phyloP scores from a whole-genome alignment of 1,139 yeast genomes.

The Yueomyces sp. region DNA sequence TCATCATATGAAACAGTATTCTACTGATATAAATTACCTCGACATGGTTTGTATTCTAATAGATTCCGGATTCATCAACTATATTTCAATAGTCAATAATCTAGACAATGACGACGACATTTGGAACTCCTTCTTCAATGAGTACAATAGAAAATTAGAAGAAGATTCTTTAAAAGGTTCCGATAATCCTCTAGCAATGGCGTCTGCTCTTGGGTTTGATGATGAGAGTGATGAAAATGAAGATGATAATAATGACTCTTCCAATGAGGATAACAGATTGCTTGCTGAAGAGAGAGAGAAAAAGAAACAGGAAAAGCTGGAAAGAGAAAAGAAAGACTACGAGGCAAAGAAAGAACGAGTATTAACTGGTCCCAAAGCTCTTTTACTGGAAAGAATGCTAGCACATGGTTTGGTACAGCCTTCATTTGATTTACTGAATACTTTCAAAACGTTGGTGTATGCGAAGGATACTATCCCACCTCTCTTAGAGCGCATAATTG shows the following conservation, averaged over 20 bases:
- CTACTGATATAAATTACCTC: constrained; percentile 25
- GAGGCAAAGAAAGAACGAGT: constrained; percentile 1
- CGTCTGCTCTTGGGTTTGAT: constrained; percentile 71
- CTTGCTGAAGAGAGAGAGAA: constrained; percentile 7
- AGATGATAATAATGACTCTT: constrained; percentile 1
- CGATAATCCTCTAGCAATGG: constrained; percentile 74
- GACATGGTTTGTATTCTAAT: constrained; percentile 43
- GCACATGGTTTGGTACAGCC: constrained; percentile 56
- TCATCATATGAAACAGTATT: constrained; percentile 9
- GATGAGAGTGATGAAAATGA: constrained; percentile 37
- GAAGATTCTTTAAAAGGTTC: constrained; percentile 51
- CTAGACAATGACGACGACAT: constrained; percentile 32
- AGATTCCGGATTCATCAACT: constrained; percentile 57
- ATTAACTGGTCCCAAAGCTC: constrained; percentile 20
- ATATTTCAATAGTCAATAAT: constrained; percentile 49
- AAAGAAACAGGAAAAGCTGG: constrained; percentile 1
- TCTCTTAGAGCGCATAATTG: constrained; percentile 39
- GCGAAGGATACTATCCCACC: constrained; percentile 41
- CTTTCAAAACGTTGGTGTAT: constrained; percentile 51
- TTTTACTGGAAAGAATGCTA: constrained; percentile 45
- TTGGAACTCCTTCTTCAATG: constrained; percentile 30
- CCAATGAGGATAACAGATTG: constrained; percentile 4
- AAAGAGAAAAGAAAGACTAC: constrained; percentile 2
- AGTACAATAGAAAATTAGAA: constrained; percentile 41
- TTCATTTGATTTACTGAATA: constrained; percentile 44